Evolutionary conservation across 1,139 yeast genomes (phyloP), one percentile per base, ranked within the genome.

Genomic region (Blastobotrys petasosporus): DNA sequence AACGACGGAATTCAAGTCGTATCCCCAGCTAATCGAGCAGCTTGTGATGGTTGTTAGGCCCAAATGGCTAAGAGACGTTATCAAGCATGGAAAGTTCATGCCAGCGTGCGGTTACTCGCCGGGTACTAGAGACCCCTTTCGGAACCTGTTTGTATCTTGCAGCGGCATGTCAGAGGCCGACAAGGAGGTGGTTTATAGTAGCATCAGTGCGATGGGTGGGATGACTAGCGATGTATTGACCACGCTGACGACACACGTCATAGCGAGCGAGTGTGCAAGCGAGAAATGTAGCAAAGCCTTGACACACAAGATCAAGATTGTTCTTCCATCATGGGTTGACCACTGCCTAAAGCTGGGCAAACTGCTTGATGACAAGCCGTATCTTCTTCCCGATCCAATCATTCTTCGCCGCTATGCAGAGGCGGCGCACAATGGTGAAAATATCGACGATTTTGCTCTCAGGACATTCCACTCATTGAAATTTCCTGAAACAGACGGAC

Each of bases 151-250:
- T 54, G 69, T 86, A 0, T 79, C 85, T 54, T 74, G 80, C 16
- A 79, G 85, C 12, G 76, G 77, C 38, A 65, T 84, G 33, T 71
- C 82, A 0, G 63, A 62, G 1, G 80, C 80, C 7, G 92, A 83
- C 54, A 73, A 74, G 43, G 90, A 82, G 48, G 78, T 76, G 10
- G 73, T 83, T 15, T 76, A 79, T 53, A 85, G 79, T 3, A 86
- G 82, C 0, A 80, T 84, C 0, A 64, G 75, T 30, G 82, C 85
- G 0, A 72, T 85, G 54, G 97, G 95, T 0, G 97, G 96, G 1
- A 77, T 75, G 41, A 81, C 71, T 58, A 67, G 79, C 46, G 82
- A 81, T 47, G 71, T 74, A n/a, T 64, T 88, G 32, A 79, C 86
- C 8, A 74, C 75, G 45, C 75, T 75, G 51, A 85, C 94, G 1